Conservation (phyloP, 2,329 filamentous ascomycete species). For the Pseudocercospora macadamiae region DNA sequence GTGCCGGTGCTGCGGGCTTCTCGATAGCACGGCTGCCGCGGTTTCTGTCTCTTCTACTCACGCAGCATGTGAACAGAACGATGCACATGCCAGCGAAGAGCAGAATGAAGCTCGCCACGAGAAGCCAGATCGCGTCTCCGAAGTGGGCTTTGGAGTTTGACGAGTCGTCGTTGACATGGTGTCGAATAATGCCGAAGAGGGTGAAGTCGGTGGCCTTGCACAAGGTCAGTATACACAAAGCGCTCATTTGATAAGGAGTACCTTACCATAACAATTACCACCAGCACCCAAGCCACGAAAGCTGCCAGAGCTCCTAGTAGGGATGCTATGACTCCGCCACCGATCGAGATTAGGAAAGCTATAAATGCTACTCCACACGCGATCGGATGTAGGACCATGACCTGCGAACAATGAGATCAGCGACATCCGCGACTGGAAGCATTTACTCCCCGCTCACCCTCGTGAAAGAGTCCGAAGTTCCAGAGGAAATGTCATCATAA, state of each 20-base stretch:
- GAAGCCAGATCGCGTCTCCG: constrained; percentile 61
- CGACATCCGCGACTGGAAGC: background rate
- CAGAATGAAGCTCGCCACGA: constrained; percentile 59
- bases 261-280: constrained; percentile 49
- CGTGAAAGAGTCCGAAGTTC: constrained; percentile 38
- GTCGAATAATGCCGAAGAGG: constrained; percentile 57
- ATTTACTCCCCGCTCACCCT: background rate
- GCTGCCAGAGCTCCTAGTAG: constrained; percentile 56
- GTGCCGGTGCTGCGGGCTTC: background rate
- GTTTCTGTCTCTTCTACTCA: constrained; percentile 30
- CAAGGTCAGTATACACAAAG: background rate
- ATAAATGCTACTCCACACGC: constrained; percentile 61
- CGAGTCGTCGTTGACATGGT: constrained; percentile 55
- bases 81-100: constrained; percentile 59
- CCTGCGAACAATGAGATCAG: constrained; percentile 24
- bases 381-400: constrained; percentile 66
- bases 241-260: background rate
- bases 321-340: constrained; percentile 56
- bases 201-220: constrained; percentile 58
- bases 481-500: constrained; percentile 49
- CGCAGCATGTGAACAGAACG: constrained; percentile 57
- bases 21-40: background rate
- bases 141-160: constrained; percentile 52
- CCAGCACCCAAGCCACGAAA: constrained; percentile 54
- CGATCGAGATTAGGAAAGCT: constrained; percentile 60